Percentiles rank a stretch among this genome's conserved stretches.
Evolutionary conservation across 2,329 filamentous ascomycete genomes (phyloP).

Genomic region (Botrytis squamosa): DNA sequence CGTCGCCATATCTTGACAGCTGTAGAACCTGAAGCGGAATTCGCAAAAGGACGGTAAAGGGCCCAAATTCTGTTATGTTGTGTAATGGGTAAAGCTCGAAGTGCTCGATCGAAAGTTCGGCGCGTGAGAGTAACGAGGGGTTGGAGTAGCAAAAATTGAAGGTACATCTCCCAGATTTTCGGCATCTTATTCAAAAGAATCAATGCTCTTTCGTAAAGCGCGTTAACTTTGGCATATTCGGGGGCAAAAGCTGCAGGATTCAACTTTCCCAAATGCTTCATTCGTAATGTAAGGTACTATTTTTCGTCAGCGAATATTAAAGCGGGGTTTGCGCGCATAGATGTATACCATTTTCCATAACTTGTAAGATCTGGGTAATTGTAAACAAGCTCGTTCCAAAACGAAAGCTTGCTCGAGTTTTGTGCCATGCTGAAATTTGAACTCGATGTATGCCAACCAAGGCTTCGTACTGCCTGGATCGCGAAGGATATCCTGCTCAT

Average conservation of each 20-base stretch:
- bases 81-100: slow-evolving; percentile 87
- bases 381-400: slow-evolving; percentile 85
- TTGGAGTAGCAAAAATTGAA: slow-evolving; percentile 84
- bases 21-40: slow-evolving; percentile 84
- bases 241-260: slow-evolving; percentile 76
- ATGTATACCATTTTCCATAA: slow-evolving; percentile 83
- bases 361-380: slow-evolving; percentile 94
- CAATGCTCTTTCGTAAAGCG: slow-evolving; percentile 87
- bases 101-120: slow-evolving; percentile 84
- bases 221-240: slow-evolving; percentile 92
- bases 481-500: slow-evolving; percentile 92
- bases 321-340: slow-evolving; percentile 9
- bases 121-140: slow-evolving; percentile 87
- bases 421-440: slow-evolving; percentile 84
- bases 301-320: slow-evolving; percentile 25
- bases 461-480: slow-evolving; percentile 84
- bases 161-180: slow-evolving; percentile 96
- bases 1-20: slow-evolving; percentile 91
- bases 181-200: slow-evolving; percentile 99
- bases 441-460: slow-evolving; percentile 91
- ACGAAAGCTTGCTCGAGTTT: slow-evolving; percentile 80
- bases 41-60: slow-evolving; percentile 85
- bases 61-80: slow-evolving; percentile 97
- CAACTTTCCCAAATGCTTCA: slow-evolving; percentile 74
- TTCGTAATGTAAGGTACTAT: slow-evolving; percentile 82